Evolutionary conservation across 495 filamentous ascomycete species (phyloP).

Genomic region (Cairneyella variabilis): DNA sequence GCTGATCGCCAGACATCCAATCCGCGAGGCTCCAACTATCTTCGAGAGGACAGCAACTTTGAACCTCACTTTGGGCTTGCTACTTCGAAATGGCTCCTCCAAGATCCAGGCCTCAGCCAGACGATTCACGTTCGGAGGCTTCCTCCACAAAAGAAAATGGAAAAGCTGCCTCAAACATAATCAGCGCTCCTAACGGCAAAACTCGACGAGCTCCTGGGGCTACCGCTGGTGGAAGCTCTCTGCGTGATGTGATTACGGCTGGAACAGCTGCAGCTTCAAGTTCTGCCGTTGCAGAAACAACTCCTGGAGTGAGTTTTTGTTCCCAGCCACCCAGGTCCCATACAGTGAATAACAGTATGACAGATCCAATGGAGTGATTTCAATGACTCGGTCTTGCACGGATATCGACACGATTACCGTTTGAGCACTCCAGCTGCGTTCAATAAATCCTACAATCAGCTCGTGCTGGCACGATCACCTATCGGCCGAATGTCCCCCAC

Average conservation of each 20-base stretch:
- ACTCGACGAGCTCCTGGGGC: slow-evolving; percentile 23
- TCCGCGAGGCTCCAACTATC: no score
- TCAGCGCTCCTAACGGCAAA: slow-evolving; percentile 23
- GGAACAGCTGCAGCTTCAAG: slow-evolving; percentile 9
- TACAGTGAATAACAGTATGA: background rate
- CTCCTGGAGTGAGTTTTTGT: slow-evolving; percentile 18
- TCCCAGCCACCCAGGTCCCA: background rate
- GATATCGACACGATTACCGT: slow-evolving; percentile 75
- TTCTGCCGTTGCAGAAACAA: slow-evolving; percentile 1
- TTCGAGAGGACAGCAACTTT: background rate
- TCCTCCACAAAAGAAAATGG: slow-evolving; percentile 51
- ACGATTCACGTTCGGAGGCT: slow-evolving; percentile 53
- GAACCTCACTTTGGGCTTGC: background rate
- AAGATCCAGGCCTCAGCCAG: slow-evolving; percentile 27
- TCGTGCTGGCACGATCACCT: slow-evolving; percentile 64
- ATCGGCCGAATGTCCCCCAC: slow-evolving; percentile 72
- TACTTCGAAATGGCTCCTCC: slow-evolving; percentile 24
- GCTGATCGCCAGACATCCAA: no score
- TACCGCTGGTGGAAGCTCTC: slow-evolving; percentile 23
- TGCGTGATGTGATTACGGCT: slow-evolving; percentile 31
- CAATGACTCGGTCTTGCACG: slow-evolving; percentile 67
- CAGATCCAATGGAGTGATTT: slow-evolving; percentile 77
- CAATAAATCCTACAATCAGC: slow-evolving; percentile 65
- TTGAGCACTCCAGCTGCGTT: slow-evolving; percentile 64
- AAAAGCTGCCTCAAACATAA: slow-evolving; percentile 22